Evolutionary conservation across 306 rosid genomes (phyloP).

Genomic region (Echinosophora koreensis): DNA sequence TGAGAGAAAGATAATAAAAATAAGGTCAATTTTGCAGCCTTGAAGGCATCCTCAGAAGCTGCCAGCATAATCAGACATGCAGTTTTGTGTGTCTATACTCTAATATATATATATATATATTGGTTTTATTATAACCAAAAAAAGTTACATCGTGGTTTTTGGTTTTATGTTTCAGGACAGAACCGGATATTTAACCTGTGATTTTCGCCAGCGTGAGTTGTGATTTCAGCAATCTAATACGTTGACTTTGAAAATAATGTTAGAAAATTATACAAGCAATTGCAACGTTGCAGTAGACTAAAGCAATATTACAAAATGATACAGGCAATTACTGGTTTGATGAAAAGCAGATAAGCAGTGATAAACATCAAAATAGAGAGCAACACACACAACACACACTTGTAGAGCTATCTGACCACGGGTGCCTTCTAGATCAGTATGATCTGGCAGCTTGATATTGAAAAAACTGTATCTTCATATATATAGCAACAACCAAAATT

Average conservation of each 20-base stretch:
- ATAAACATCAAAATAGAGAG: background rate
- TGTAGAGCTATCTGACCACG: too few relatives aligned
- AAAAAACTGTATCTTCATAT: background rate
- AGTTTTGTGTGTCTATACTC: background rate
- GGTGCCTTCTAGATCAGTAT: background rate
- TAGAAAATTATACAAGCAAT: background rate
- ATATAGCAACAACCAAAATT: too few relatives aligned
- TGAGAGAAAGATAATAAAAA: background rate
- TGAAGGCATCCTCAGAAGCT: constrained; percentile 9
- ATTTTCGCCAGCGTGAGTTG: background rate
- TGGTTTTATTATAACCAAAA: background rate
- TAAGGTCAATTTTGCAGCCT: constrained; percentile 10
- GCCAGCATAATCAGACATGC: constrained; percentile 5
- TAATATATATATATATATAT: background rate
- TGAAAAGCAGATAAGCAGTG: background rate
- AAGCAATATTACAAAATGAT: background rate
- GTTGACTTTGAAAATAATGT: too few relatives aligned
- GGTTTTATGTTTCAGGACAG: background rate
- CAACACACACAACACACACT: too few relatives aligned
- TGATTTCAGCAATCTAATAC: too few relatives aligned
- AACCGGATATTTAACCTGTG: background rate
- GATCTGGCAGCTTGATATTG: background rate
- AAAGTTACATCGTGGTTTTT: too few relatives aligned
- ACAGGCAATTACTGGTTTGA: background rate
- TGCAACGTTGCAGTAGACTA: background rate